Percentiles rank a stretch among this genome's conserved stretches.
Conservation (phyloP, 192 early-diverging fungal species). For the Gamsiella multidivaricata region DNA sequence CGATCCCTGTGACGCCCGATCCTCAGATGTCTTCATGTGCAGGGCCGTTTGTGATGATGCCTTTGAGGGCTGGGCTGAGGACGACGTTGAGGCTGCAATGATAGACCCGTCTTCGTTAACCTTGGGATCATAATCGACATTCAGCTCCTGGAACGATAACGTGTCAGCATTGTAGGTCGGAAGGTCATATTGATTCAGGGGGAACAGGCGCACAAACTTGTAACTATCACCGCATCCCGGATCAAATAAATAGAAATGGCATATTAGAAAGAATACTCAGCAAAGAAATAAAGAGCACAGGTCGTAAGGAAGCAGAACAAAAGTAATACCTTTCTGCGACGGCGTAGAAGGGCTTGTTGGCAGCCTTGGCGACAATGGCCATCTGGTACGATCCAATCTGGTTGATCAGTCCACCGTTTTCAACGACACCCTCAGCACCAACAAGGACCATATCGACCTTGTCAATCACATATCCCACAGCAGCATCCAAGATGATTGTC, state of each 20-base stretch:
- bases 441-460: slow-evolving; percentile 97
- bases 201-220: slow-evolving; percentile 97
- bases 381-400: slow-evolving; percentile 96
- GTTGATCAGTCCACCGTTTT: slow-evolving; percentile 98
- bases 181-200: slow-evolving; percentile 95
- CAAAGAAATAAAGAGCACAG: neutral
- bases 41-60: slow-evolving; percentile 39
- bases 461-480: slow-evolving; percentile 94
- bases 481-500: slow-evolving; percentile 88
- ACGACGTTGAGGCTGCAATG: slow-evolving; percentile 7
- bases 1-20: slow-evolving; percentile 45
- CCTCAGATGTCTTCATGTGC: slow-evolving; percentile 50
- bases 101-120: slow-evolving; percentile 19
- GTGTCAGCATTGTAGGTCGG: slow-evolving; percentile 78
- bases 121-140: slow-evolving; percentile 44
- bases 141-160: slow-evolving; percentile 71
- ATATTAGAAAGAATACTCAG: neutral
- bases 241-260: neutral
- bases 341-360: slow-evolving; percentile 93
- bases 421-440: slow-evolving; percentile 97
- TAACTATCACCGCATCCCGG: too few species aligned
- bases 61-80: slow-evolving; percentile 6
- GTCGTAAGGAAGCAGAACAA: neutral
- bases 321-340: slow-evolving; percentile 86
- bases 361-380: slow-evolving; percentile 94